Conservation (phyloP, 2,329 filamentous ascomycete genomes). For the Fusarium mundagurra region DNA sequence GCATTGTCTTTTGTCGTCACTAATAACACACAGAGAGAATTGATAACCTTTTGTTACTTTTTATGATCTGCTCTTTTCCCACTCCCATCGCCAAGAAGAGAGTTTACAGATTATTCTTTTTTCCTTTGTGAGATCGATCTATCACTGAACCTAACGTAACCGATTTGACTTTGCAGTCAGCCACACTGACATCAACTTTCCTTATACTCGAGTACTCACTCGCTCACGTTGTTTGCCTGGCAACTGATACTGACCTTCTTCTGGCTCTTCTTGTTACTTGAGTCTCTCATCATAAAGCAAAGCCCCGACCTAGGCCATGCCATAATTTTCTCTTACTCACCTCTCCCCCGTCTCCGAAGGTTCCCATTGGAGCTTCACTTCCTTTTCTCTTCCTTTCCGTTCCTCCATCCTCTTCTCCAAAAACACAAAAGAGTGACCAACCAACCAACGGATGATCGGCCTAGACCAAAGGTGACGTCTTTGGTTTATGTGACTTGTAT, state of each 20-base stretch:
- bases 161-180: conserved; percentile 19
- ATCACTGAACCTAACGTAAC: neutral
- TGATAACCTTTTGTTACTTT: conserved; percentile 10
- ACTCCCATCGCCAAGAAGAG: neutral
- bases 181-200: conserved; percentile 31
- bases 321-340: neutral
- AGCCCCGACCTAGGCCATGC: conserved; percentile 3
- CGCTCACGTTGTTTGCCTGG: conserved; percentile 7
- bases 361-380: conserved; percentile 1
- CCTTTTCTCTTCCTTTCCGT: neutral
- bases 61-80: conserved; percentile 28
- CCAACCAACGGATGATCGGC: conserved; percentile 28
- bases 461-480: conserved; percentile 37
- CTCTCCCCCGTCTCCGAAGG: neutral
- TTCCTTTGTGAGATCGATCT: neutral
- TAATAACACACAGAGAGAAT: neutral
- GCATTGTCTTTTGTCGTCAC: conserved; percentile 22
- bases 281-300: conserved; percentile 14
- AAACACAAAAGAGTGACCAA: neutral
- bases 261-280: neutral
- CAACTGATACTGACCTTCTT: conserved; percentile 1
- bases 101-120: neutral
- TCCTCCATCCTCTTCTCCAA: neutral
- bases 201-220: neutral
- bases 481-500: conserved; percentile 25